Evolutionary conservation across 148 eudicot genomes (phyloP).

Genomic region (Rhododendron griersonianum): DNA sequence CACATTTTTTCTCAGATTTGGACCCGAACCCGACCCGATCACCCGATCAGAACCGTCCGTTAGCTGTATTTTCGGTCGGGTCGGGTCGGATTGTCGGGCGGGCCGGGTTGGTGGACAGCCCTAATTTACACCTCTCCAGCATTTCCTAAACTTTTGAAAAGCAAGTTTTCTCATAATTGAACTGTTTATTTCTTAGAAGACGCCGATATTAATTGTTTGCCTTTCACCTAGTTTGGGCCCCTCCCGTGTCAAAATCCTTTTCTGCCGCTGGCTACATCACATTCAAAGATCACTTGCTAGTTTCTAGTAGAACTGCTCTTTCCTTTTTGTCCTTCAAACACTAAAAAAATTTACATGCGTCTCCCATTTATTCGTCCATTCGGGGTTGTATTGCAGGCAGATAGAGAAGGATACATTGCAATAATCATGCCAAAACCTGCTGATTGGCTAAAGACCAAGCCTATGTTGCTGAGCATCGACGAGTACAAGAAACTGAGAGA

Average conservation of each 20-base stretch:
- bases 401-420: conserved; percentile 90
- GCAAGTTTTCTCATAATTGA: not conserved
- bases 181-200: not conserved
- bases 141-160: not conserved
- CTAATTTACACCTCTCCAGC: not conserved
- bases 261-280: not conserved
- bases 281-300: not conserved
- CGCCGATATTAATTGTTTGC: too few relatives aligned
- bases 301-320: not conserved
- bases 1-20: too few relatives aligned
- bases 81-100: too few relatives aligned
- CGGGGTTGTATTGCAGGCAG: conserved; percentile 45
- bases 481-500: conserved; percentile 58
- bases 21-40: too few relatives aligned
- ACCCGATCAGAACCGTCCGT: too few relatives aligned
- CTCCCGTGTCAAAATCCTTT: not conserved
- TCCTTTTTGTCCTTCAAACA: not conserved
- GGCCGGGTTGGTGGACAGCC: too few relatives aligned
- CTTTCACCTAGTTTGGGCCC: not conserved
- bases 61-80: too few relatives aligned
- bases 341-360: not conserved
- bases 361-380: not conserved
- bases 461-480: conserved; percentile 48
- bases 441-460: conserved; percentile 82
- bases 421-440: conserved; percentile 80